These are phyloP conservation scores for Pelargonium australe DNA, from an alignment of 441 rosid species.

Conservation along the genomic window DNA sequence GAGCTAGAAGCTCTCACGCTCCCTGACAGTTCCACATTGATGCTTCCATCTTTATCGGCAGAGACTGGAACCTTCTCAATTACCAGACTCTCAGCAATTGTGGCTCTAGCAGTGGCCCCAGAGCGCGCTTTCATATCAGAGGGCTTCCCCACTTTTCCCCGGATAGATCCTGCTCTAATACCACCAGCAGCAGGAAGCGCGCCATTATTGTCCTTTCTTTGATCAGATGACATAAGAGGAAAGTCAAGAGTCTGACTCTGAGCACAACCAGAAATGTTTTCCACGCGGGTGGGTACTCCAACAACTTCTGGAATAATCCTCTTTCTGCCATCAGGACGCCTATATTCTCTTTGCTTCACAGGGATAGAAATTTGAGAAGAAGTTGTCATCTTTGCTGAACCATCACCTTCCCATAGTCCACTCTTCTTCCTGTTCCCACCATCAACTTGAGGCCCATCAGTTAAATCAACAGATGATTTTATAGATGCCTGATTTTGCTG, in stretches of 20 bases:
- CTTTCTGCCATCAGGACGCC: slow-evolving; percentile 97
- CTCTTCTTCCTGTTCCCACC: slow-evolving; percentile 34
- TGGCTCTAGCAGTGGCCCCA: slow-evolving; percentile 71
- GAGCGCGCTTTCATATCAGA: slow-evolving; percentile 58
- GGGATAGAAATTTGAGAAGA: slow-evolving; percentile 57
- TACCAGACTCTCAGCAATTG: slow-evolving; percentile 65
- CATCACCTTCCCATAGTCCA: slow-evolving; percentile 38
- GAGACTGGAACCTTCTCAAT: slow-evolving; percentile 67
- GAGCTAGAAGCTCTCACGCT: slow-evolving; percentile 45
- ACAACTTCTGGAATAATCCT: slow-evolving; percentile 97
- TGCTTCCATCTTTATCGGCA: slow-evolving; percentile 44
- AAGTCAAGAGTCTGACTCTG: slow-evolving; percentile 41
- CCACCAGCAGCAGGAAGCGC: slow-evolving; percentile 35
- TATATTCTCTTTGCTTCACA: slow-evolving; percentile 82
- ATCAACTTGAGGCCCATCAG: slow-evolving; percentile 13
- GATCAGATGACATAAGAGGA: slow-evolving; percentile 33
- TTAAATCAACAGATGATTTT: slow-evolving; percentile 45
- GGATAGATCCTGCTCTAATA: slow-evolving; percentile 33
- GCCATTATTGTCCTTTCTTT: slow-evolving; percentile 42
- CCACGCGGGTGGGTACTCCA: slow-evolving; percentile 57
- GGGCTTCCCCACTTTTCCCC: slow-evolving; percentile 42
- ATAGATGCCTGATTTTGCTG: slow-evolving; percentile 41
- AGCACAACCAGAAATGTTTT: slow-evolving; percentile 28
- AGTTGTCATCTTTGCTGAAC: slow-evolving; percentile 40
- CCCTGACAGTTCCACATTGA: slow-evolving; percentile 55